phyloP scores from a whole-genome alignment of 345 rosid species.

The Lepidium aucheri region DNA sequence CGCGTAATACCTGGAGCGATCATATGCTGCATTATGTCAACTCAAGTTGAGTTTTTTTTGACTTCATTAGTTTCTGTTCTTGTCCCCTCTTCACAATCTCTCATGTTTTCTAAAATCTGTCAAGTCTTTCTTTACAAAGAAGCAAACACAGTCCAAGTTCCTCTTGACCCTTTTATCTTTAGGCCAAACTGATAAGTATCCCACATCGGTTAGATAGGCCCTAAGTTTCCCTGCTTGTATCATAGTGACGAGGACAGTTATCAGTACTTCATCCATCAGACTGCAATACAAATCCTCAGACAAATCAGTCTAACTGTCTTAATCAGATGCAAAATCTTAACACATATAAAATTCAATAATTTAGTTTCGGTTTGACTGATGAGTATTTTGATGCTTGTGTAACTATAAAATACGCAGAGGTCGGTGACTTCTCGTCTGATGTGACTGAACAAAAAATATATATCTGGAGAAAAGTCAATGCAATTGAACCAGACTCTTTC shows the following conservation, averaged over 20 bases:
- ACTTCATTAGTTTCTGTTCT: constrained; percentile 12
- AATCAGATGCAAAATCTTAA: neutral
- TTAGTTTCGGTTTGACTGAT: neutral
- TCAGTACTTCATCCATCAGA: too few species aligned
- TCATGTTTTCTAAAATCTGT: constrained; percentile 2
- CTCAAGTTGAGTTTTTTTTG: constrained; percentile 14
- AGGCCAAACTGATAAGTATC: neutral
- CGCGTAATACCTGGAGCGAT: constrained; percentile 29
- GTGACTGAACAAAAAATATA: constrained; percentile 1
- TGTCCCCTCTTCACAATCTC: constrained; percentile 13
- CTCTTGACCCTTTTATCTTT: neutral
- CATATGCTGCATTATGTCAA: constrained; percentile 33
- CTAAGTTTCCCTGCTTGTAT: too few species aligned
- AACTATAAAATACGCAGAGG: constrained; percentile 13
- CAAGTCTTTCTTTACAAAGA: constrained; percentile 5
- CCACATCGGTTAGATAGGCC: neutral
- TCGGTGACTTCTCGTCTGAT: constrained; percentile 18
- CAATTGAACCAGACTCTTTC: constrained; percentile 1
- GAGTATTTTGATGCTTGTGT: neutral
- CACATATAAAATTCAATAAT: neutral
- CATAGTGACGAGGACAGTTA: too few species aligned
- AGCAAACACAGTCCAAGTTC: neutral
- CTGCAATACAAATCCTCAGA: neutral
- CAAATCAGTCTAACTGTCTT: neutral
- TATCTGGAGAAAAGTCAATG: constrained; percentile 22